Base-by-base conservation (phyloP, 331 rosid genomes). In the Malus hybrid region DNA sequence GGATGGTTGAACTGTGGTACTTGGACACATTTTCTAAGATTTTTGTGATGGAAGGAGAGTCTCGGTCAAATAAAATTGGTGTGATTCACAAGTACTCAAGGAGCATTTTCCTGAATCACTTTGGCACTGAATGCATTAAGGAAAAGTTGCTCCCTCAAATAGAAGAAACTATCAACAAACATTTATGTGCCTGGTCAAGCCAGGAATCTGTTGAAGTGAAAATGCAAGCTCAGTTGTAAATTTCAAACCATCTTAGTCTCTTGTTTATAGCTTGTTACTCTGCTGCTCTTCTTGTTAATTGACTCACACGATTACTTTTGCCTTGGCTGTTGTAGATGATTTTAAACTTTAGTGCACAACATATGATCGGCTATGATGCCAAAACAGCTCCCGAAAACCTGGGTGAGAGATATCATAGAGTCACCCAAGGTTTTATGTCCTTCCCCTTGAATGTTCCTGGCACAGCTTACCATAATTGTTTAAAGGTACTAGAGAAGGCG, bases 381-480 rank as follows among this genome's bases (percentile, higher is more conserved):
- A 74, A 48, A 60, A 86, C 71, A 16, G 74, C 82, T 14, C 6
- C 75, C 1, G 75, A 55, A 6, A 34, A 63, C 29, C 61, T 79
- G 44, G 34, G 81, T 4, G 74, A 71, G 16, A 50, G 62, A 42
- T 86, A 79, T 20, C 48, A 75, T 5, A 59, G 15, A 20, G 54
- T 84, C 59, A 3, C 61, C 8, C 32, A 74, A 2, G 83, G 86
- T 52, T 20, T 84, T 12, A 39, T 84, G 60, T 34, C 88, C 8
- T 50, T 86, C 13, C 88, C 90, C 31, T 27, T 84, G 70, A 80
- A 86, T 24, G 31, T 77, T 31, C 80, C 75, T 19, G 70, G 80
- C 1, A 83, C 86, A n/a, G 56, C 83, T 10, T 75, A 70, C 75
- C 2, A 75, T 34, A 83, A 66, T 65, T 82, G 80, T 39, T 4